phyloP scores from a whole-genome alignment of 192 early-diverging fungal genomes.

The Dissophora ornata region DNA sequence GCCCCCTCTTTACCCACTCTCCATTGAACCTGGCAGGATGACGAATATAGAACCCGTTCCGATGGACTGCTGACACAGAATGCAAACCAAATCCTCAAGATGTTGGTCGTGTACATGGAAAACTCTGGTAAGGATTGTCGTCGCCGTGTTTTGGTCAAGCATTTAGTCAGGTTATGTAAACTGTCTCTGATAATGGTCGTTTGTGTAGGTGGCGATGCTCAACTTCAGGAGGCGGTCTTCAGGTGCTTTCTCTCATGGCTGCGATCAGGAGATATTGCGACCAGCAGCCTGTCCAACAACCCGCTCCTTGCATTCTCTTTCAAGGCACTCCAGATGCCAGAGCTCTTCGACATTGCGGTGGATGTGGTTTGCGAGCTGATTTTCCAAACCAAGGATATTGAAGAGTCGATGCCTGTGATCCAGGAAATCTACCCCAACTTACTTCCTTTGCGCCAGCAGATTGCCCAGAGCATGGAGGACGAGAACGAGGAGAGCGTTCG shows the following conservation, averaged over 20 bases:
- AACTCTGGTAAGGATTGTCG: constrained; percentile 64
- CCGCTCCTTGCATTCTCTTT: constrained; percentile 80
- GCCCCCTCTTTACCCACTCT: too few relatives aligned
- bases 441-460: constrained; percentile 57
- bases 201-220: constrained; percentile 64
- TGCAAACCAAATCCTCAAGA: constrained; percentile 73
- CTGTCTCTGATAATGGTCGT: neutral
- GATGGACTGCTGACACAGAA: constrained; percentile 72
- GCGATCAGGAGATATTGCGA: constrained; percentile 79
- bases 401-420: constrained; percentile 66
- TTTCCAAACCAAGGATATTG: constrained; percentile 69
- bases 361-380: constrained; percentile 89
- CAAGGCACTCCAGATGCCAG: constrained; percentile 72
- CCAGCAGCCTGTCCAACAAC: constrained; percentile 68
- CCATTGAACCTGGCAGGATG: constrained; percentile 59
- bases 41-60: constrained; percentile 68
- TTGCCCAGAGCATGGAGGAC: constrained; percentile 60
- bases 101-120: constrained; percentile 79
- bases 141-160: neutral
- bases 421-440: constrained; percentile 71
- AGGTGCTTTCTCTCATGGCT: constrained; percentile 89
- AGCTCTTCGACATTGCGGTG: constrained; percentile 85
- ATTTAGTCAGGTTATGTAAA: too few relatives aligned
- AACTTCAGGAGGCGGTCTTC: constrained; percentile 72
- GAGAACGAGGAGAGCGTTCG: constrained; percentile 86